These are phyloP conservation scores for Termitomyces eurrhizus DNA, from an alignment of 768 basidiomycete genomes.

Conservation along the genomic window DNA sequence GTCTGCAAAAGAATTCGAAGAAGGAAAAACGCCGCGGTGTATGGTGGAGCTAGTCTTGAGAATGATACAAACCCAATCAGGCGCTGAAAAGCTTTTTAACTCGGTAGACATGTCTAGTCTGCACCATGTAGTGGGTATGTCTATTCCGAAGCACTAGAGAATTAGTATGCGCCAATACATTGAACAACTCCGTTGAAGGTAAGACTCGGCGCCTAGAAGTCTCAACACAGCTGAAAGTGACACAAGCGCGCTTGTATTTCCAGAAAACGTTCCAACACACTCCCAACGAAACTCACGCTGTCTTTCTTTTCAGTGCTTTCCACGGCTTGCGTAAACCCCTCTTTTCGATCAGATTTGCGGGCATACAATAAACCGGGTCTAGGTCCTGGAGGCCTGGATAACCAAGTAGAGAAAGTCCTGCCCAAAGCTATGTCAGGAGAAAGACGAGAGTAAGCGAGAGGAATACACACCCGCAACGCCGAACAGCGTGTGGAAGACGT, in stretches of 20 bases:
- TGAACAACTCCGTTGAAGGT: background rate
- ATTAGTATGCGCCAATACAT: background rate
- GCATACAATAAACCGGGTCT: slow-evolving; percentile 98
- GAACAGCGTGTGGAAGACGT: slow-evolving; percentile 97
- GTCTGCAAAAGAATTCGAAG: background rate
- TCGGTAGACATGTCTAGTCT: background rate
- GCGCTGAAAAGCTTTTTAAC: too few relatives aligned
- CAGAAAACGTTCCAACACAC: background rate
- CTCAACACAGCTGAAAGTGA: background rate
- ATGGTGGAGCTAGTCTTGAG: background rate
- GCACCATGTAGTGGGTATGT: background rate
- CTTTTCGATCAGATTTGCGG: slow-evolving; percentile 64
- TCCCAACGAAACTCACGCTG: background rate
- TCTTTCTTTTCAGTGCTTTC: slow-evolving; percentile 47
- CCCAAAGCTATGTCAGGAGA: background rate
- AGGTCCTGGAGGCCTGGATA: slow-evolving; percentile 81
- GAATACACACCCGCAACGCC: slow-evolving; percentile 69
- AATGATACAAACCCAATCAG: background rate
- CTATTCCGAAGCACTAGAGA: background rate
- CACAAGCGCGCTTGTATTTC: background rate
- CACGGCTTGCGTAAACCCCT: slow-evolving; percentile 68
- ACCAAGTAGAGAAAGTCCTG: slow-evolving; percentile 84
- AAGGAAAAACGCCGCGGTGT: background rate
- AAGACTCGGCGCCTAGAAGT: background rate
- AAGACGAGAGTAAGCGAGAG: background rate